phyloP scores from a whole-genome alignment of 305 asterid species.

The Fraxinus angustifolia region DNA sequence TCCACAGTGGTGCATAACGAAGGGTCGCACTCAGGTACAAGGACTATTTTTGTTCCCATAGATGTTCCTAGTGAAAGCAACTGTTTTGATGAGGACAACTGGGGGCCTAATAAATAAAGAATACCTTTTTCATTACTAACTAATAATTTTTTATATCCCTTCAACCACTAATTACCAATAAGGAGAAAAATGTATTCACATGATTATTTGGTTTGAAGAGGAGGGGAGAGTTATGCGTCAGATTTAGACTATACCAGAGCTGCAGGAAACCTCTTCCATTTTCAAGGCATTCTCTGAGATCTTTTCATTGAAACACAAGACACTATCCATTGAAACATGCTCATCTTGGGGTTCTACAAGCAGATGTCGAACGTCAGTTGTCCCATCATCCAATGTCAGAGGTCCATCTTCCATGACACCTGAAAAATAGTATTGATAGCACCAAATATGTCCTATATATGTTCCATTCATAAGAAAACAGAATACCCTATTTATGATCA shows the following conservation, averaged over 20 bases:
- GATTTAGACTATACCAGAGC: conserved; percentile 51
- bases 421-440: conserved; percentile 30
- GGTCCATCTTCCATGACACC: conserved; percentile 57
- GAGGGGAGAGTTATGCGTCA: conserved; percentile 25
- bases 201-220: neutral
- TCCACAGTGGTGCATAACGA: neutral
- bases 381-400: conserved; percentile 55
- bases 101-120: neutral
- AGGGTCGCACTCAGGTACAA: neutral
- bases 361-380: conserved; percentile 56
- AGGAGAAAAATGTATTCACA: conserved; percentile 14
- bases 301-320: conserved; percentile 50
- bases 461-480: conserved; percentile 12
- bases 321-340: conserved; percentile 56
- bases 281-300: conserved; percentile 41
- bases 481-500: conserved; percentile 4
- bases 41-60: neutral
- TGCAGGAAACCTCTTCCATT: conserved; percentile 47
- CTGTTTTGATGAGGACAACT: neutral
- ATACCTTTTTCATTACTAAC: neutral
- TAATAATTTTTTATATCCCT: conserved; percentile 5
- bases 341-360: conserved; percentile 63
- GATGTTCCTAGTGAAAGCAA: neutral
- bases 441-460: conserved; percentile 19
- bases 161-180: conserved; percentile 3